These are phyloP conservation scores for Backusella macrospora DNA, from an alignment of 192 early-diverging fungal species.

Conservation along the genomic window DNA sequence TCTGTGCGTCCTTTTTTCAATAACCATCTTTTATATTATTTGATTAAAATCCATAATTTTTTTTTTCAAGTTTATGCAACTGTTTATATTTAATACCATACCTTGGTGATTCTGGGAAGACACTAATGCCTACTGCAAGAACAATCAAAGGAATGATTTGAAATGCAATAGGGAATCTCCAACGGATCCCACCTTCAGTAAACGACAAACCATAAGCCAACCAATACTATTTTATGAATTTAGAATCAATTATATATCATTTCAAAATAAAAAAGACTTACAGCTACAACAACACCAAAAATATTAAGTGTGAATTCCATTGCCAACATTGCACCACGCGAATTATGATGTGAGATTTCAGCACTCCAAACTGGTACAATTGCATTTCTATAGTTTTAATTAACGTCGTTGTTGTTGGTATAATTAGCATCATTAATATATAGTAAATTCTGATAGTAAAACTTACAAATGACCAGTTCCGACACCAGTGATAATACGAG, in stretches of 20 bases:
- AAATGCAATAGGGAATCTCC: slow-evolving; percentile 38
- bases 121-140: slow-evolving; percentile 26
- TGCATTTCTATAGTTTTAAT: slow-evolving; percentile 26
- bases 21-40: slow-evolving; percentile 23
- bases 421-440: background rate
- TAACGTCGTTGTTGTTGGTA: background rate
- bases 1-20: slow-evolving; percentile 29
- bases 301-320: slow-evolving; percentile 40
- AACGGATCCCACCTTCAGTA: slow-evolving; percentile 31
- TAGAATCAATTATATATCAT: background rate
- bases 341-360: slow-evolving; percentile 34
- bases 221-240: slow-evolving; percentile 24
- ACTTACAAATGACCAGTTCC: slow-evolving; percentile 37
- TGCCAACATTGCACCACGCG: slow-evolving; percentile 33
- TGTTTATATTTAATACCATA: background rate
- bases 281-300: slow-evolving; percentile 39
- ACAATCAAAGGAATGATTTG: slow-evolving; percentile 32
- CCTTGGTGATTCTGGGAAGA: slow-evolving; percentile 30
- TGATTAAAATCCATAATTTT: no score
- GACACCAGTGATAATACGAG: slow-evolving; percentile 36
- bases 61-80: background rate
- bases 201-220: slow-evolving; percentile 32
- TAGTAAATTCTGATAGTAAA: background rate
- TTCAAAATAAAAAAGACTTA: slow-evolving; percentile 3
- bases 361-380: slow-evolving; percentile 41